A percentile compares a stretch with the other conserved stretches of the same genome.
Evolutionary conservation across 2,329 filamentous ascomycete species (phyloP).

Genomic region (Endoconidiophora polonica): DNA sequence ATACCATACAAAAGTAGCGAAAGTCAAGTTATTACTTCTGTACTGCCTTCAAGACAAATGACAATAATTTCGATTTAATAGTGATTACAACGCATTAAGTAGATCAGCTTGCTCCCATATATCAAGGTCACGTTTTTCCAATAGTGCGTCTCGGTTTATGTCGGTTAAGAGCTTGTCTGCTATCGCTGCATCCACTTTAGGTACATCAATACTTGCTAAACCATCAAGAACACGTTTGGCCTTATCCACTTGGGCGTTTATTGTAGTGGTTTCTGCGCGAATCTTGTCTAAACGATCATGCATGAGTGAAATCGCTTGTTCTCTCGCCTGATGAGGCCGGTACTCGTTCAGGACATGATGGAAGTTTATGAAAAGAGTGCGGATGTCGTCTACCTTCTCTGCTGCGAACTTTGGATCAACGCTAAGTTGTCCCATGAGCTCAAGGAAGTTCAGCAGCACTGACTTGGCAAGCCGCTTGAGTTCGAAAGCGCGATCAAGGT

Average conservation of each 20-base stretch:
- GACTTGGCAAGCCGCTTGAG: constrained; percentile 70
- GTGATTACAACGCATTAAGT: neutral
- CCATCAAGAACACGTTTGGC: constrained; percentile 58
- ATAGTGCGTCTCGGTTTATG: neutral
- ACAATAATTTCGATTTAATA: no score
- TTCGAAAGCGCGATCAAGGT: constrained; percentile 47
- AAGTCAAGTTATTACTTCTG: no score
- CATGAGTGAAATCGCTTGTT: constrained; percentile 76
- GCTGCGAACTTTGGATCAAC: constrained; percentile 47
- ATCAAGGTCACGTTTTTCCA: constrained; percentile 3
- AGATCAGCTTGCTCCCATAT: constrained; percentile 3
- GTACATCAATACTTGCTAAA: constrained; percentile 35
- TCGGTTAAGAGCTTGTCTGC: neutral
- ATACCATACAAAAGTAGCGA: no score
- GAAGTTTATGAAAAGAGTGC: constrained; percentile 75
- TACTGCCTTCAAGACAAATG: no score
- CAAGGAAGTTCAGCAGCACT: constrained; percentile 73
- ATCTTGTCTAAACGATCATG: constrained; percentile 63
- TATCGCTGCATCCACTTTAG: constrained; percentile 5
- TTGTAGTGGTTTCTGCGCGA: constrained; percentile 53
- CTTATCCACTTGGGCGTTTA: constrained; percentile 51
- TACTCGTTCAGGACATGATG: constrained; percentile 92
- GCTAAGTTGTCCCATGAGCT: constrained; percentile 57
- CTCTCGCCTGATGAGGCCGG: constrained; percentile 77
- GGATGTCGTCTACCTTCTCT: constrained; percentile 60